Evolutionary conservation across 208 protist genomes (phyloP).

Genomic region (Leishmania turanica): DNA sequence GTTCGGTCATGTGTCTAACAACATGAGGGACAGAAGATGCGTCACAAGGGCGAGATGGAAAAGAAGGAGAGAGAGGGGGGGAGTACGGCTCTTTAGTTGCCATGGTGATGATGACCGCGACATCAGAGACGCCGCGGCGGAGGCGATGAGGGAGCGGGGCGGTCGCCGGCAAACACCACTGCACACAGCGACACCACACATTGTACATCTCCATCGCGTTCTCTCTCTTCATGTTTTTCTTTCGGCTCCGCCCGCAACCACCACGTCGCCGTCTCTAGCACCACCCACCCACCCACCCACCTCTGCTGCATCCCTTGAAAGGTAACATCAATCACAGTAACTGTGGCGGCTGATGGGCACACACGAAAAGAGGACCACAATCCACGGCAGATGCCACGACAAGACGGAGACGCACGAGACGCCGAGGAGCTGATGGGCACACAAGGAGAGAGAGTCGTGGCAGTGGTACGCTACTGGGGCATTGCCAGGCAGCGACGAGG

Average conservation of each 20-base stretch:
- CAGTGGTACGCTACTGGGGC: not conserved
- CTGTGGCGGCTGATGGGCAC: not conserved
- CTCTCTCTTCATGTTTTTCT: not conserved
- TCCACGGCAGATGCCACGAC: not conserved
- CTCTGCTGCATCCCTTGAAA: not conserved
- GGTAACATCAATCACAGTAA: not conserved
- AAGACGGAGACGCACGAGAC: not conserved
- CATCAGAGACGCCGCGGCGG: not conserved
- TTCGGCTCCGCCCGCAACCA: not conserved
- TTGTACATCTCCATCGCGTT: not conserved
- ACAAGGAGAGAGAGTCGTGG: not conserved
- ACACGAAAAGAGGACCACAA: not conserved
- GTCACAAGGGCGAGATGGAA: slow-evolving; percentile 6
- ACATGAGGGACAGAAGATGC: not conserved
- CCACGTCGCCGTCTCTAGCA: not conserved
- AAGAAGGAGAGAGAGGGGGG: slow-evolving; percentile 6
- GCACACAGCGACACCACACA: not conserved
- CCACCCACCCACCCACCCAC: not conserved
- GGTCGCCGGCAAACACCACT: not conserved
- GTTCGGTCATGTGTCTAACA: not conserved
- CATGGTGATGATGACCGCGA: not conserved
- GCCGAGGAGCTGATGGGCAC: not conserved
- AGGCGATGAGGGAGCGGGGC: not conserved
- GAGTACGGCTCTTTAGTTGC: not conserved
- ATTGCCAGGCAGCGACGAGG: not conserved